Evolutionary conservation across 306 rosid genomes (phyloP).

Genomic region (Styphnolobium japonicum): DNA sequence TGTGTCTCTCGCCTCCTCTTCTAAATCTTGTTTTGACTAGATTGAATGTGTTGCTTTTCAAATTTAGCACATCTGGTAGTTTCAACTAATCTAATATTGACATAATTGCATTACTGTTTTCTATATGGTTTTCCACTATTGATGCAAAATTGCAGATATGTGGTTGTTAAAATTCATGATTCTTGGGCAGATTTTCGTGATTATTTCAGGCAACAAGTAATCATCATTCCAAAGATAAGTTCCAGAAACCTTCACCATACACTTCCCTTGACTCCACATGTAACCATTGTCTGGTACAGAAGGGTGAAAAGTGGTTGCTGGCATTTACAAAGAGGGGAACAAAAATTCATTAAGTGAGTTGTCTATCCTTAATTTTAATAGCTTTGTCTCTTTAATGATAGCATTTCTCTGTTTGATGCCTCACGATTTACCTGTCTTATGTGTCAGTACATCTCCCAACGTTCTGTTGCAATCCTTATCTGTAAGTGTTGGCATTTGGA

Average conservation of each 20-base stretch:
- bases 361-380: background rate
- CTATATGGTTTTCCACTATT: slow-evolving; percentile 42
- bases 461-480: slow-evolving; percentile 28
- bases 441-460: background rate
- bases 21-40: slow-evolving; percentile 1
- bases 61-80: background rate
- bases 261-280: slow-evolving; percentile 14
- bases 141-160: slow-evolving; percentile 55
- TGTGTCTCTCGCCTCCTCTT: background rate
- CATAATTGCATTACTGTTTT: slow-evolving; percentile 2
- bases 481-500: slow-evolving; percentile 85
- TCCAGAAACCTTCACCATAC: background rate
- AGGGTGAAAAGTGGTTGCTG: slow-evolving; percentile 81
- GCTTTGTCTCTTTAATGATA: background rate
- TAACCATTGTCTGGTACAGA: slow-evolving; percentile 42
- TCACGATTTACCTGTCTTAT: background rate
- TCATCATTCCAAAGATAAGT: slow-evolving; percentile 20
- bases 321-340: slow-evolving; percentile 94
- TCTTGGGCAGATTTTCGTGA: slow-evolving; percentile 77
- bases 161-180: slow-evolving; percentile 79
- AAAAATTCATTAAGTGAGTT: slow-evolving; percentile 71
- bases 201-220: slow-evolving; percentile 75
- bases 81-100: background rate
- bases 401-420: slow-evolving; percentile 10
- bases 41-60: background rate